Evolutionary conservation across 129 eudicot species (phyloP).

Genomic region (Pittosporum tobira): DNA sequence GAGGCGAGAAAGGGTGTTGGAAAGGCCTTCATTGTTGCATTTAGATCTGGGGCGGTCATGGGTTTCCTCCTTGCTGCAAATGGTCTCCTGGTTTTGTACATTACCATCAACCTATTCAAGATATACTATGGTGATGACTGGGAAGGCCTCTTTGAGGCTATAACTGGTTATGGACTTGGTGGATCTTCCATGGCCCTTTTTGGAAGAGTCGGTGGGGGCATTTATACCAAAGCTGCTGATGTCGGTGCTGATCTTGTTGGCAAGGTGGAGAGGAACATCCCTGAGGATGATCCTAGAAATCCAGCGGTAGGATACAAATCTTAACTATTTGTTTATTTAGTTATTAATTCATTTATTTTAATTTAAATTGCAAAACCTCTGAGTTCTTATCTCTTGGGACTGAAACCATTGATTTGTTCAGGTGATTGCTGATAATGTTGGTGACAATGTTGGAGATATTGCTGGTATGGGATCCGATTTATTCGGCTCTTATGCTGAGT

Average conservation of each 20-base stretch:
- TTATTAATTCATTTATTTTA: no score
- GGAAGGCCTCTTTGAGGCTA: conserved; percentile 40
- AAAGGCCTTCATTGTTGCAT: conserved; percentile 32
- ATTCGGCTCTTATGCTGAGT: conserved; percentile 36
- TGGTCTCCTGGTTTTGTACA: conserved; percentile 34
- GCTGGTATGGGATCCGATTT: conserved; percentile 52
- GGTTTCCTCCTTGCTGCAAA: conserved; percentile 43
- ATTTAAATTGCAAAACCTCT: no score
- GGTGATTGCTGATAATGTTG: conserved; percentile 26
- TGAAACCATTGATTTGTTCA: background rate
- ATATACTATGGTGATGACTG: conserved; percentile 41
- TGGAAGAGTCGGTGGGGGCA: conserved; percentile 45
- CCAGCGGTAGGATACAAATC: conserved; percentile 19
- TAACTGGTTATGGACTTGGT: conserved; percentile 41
- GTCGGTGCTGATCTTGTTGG: conserved; percentile 44
- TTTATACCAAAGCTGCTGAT: conserved; percentile 43
- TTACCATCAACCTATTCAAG: conserved; percentile 33
- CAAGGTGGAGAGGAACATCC: conserved; percentile 17
- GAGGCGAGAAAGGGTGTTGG: conserved; percentile 42
- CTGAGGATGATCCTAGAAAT: conserved; percentile 21
- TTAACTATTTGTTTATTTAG: no score
- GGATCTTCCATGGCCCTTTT: conserved; percentile 41
- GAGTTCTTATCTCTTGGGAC: no score
- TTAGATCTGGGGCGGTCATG: conserved; percentile 42
- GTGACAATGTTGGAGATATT: conserved; percentile 48